Percentiles rank a stretch among this genome's conserved stretches.
Conservation (phyloP, 441 rosid species). For the Geranium incanum region DNA sequence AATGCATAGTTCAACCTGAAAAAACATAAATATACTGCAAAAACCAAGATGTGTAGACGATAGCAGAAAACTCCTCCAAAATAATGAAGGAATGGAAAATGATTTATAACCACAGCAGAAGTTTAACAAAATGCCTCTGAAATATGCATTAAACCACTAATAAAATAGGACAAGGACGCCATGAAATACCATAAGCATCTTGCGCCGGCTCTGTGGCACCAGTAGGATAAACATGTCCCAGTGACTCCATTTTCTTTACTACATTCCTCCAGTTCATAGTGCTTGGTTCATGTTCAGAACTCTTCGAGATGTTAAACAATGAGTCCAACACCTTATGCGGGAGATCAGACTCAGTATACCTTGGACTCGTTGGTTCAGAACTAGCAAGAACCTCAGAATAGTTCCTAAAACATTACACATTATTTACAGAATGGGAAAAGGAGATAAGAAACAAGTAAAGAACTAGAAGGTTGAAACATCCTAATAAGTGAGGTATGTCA, state of each 20-base stretch:
- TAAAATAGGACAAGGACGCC: neutral
- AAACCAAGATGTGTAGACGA: neutral
- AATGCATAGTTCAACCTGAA: neutral
- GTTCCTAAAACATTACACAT: slow-evolving; percentile 36
- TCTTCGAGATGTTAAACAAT: slow-evolving; percentile 57
- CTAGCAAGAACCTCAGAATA: slow-evolving; percentile 39
- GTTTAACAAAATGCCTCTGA: neutral
- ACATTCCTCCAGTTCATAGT: slow-evolving; percentile 81
- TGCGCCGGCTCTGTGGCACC: slow-evolving; percentile 36
- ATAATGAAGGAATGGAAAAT: neutral
- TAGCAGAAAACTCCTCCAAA: neutral
- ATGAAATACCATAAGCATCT: slow-evolving; percentile 40
- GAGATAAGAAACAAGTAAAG: neutral
- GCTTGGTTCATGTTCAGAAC: slow-evolving; percentile 55
- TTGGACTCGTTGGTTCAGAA: slow-evolving; percentile 34
- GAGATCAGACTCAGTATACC: slow-evolving; percentile 34
- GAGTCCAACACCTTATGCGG: slow-evolving; percentile 82
- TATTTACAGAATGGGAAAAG: neutral
- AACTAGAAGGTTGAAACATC: slow-evolving; percentile 12
- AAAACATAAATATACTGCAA: neutral
- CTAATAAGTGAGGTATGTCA: neutral
- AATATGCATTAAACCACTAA: neutral
- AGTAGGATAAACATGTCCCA: slow-evolving; percentile 46
- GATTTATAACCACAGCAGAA: neutral
- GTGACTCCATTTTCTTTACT: slow-evolving; percentile 67